A percentile compares a stretch with the other conserved stretches of the same genome.
Conservation (phyloP, 2,329 filamentous ascomycete species). For the Chaetomiaceae sp. region DNA sequence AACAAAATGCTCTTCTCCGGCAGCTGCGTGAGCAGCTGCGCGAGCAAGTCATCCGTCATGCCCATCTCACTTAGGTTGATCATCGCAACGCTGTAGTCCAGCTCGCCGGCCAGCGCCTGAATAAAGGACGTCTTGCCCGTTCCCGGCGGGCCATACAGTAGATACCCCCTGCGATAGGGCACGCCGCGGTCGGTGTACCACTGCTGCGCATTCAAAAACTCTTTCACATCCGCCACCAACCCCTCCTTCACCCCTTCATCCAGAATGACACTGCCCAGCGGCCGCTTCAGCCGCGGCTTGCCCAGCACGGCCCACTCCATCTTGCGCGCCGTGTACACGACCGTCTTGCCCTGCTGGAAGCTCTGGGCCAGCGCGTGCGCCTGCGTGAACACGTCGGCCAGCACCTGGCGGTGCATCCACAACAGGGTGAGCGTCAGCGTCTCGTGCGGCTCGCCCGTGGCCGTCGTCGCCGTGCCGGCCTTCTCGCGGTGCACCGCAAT, state of each 20-base stretch:
- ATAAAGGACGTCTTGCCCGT: constrained; percentile 96
- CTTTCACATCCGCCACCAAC: constrained; percentile 72
- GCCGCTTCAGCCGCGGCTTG: constrained; percentile 76
- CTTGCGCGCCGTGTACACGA: constrained; percentile 80
- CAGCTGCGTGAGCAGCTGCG: constrained; percentile 77
- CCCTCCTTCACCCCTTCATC: constrained; percentile 77
- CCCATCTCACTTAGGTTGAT: constrained; percentile 86
- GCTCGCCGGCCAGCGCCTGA: constrained; percentile 83
- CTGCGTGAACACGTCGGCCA: constrained; percentile 83
- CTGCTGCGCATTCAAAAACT: constrained; percentile 70
- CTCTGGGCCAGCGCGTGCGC: constrained; percentile 74
- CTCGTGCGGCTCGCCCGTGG: constrained; percentile 86
- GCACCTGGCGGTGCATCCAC: constrained; percentile 81
- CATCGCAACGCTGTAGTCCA: constrained; percentile 90
- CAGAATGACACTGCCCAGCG: constrained; percentile 79
- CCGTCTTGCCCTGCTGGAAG: constrained; percentile 84
- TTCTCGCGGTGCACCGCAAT: constrained; percentile 83
- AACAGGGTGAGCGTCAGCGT: constrained; percentile 88
- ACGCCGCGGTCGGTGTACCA: constrained; percentile 97
- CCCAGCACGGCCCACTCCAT: constrained; percentile 83
- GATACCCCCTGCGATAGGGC: constrained; percentile 82
- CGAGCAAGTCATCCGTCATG: constrained; percentile 82
- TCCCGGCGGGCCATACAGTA: constrained; percentile 82
- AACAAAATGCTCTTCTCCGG: constrained; percentile 76
- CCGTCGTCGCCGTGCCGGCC: constrained; percentile 72